Base-by-base conservation (phyloP, 805 yeast genomes). In the Sugiyamaella smithiae region DNA sequence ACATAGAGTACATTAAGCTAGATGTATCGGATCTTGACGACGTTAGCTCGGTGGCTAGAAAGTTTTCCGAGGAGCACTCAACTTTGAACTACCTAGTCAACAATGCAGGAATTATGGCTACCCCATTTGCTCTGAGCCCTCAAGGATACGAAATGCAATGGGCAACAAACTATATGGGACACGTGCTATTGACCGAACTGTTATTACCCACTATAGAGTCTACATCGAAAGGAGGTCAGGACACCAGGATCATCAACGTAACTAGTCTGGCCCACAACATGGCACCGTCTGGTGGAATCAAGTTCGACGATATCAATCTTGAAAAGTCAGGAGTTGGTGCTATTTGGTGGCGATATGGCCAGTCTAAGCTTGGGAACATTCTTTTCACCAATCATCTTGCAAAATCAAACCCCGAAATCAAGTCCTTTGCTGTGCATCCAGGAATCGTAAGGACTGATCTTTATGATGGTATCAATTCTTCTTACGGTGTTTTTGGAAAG, bases 101-200 rank as follows among this genome's bases (percentile, higher is more conserved):
- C 57, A 87, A 87, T 64, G 90, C 95, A 1, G 93, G 95, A 1
- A 79, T 84, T 5, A 82, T 85, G 80, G 89, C 85, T n/a, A 70
- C 82, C 8, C 91, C 93, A 0, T 81, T 70, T 63, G 71, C 76
- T 16, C 55, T 71, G 26, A 84, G 95, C 0, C 72, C 70, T 31
- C 88, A 84, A 57, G 80, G 79, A 2, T 85, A 84, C 61, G 96
- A 88, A 63, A 74, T 85, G 16, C 95, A 87, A 60, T 67, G 85
- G 50, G 95, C 85, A 59, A 82, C 89, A 1, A 85, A 85, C 61
- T 87, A 82, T 61, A 68, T 88, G 11, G 76, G 93, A 0, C 93
- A 86, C 46, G 85, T 85, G 53, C 67, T 87, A n/a, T 69, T 88
- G 25, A 81, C 91, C 0, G 76, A 82, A 5, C 53, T 26, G 40